Evolutionary conservation across 768 basidiomycete genomes (phyloP).

Genomic region (Termitomyces sp.): DNA sequence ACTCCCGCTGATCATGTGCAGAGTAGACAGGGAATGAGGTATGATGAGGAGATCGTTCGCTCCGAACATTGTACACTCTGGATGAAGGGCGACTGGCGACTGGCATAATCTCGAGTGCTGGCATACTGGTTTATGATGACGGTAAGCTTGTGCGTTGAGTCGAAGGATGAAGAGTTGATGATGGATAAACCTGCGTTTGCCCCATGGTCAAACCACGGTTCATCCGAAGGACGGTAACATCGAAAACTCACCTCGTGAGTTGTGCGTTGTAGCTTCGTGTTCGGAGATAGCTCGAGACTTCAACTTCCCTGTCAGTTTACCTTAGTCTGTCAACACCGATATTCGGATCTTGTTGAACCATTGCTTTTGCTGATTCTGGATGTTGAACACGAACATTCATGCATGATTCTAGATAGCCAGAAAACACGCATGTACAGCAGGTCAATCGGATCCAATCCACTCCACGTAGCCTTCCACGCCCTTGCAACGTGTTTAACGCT

Average conservation of each 20-base stretch:
- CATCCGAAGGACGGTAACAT: background rate
- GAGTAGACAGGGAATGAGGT: background rate
- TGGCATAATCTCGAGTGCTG: background rate
- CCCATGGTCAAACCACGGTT: background rate
- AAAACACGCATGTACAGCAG: background rate
- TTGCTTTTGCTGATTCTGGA: background rate
- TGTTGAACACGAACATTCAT: background rate
- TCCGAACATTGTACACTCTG: background rate
- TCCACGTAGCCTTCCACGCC: background rate
- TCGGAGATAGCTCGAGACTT: background rate
- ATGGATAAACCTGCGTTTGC: background rate
- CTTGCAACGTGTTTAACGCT: background rate
- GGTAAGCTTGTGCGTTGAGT: background rate
- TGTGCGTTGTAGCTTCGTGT: background rate
- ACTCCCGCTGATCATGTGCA: background rate
- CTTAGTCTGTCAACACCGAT: background rate
- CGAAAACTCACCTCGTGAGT: background rate
- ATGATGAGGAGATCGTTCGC: constrained; percentile 1
- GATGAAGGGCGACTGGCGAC: background rate
- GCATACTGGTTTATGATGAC: background rate
- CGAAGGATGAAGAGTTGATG: background rate
- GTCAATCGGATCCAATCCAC: background rate
- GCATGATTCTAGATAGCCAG: background rate
- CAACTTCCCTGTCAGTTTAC: background rate
- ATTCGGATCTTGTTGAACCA: background rate